phyloP scores from a whole-genome alignment of 2,329 filamentous ascomycete genomes.

The Aspergillus hiratsukae region DNA sequence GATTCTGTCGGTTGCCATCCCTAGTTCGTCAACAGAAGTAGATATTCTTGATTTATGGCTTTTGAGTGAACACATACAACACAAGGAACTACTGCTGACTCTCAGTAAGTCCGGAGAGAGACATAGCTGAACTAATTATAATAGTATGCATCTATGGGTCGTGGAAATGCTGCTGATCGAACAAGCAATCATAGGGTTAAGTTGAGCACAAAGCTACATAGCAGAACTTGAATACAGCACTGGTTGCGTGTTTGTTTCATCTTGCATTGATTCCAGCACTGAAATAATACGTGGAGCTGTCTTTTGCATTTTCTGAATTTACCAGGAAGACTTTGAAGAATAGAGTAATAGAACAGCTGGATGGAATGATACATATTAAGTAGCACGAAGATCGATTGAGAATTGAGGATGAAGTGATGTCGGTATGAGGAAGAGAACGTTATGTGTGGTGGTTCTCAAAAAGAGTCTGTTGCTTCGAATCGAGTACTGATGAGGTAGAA shows the following conservation, averaged over 20 bases:
- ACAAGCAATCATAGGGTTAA: not conserved
- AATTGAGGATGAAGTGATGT: not conserved
- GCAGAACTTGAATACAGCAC: not conserved
- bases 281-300: not conserved
- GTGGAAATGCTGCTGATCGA: not conserved
- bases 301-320: not conserved
- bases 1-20: not conserved
- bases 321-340: not conserved
- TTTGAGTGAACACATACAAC: not conserved
- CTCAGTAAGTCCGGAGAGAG: not conserved
- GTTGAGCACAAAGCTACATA: not conserved
- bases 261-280: not conserved
- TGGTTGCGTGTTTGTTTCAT: not conserved
- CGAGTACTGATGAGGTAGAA: conserved; percentile 8
- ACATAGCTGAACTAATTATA: too few relatives aligned
- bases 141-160: not conserved
- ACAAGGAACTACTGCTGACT: not conserved
- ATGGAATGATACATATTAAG: not conserved
- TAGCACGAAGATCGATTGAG: not conserved
- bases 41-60: not conserved
- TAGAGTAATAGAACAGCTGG: not conserved
- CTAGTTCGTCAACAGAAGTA: not conserved
- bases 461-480: conserved; percentile 12
- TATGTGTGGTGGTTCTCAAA: not conserved
- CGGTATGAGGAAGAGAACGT: not conserved